Evolutionary conservation across 306 rosid species (phyloP).

Genomic region (Medicago truncatula): MtrunA17r5.0-ANR NC_053044.1:29907001-29907500

Average conservation of each 20-base stretch:
- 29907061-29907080: constrained; percentile 6
- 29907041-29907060: constrained; percentile 49
- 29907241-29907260: no score
- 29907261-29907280: no score
- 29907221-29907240: no score
- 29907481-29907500: no score
- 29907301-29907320: no score
- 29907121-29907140: no score
- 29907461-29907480: not conserved
- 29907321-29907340: constrained; percentile 35
- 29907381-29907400: constrained; percentile 38
- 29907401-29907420: constrained; percentile 46
- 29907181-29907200: no score
- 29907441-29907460: not conserved
- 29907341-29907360: constrained; percentile 67
- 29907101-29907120: not conserved
- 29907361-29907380: constrained; percentile 68
- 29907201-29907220: no score
- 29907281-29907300: no score
- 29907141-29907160: no score
- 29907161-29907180: no score
- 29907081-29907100: not conserved
- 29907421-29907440: constrained; percentile 44
- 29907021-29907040: constrained; percentile 66
- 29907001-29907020: constrained; percentile 65